Conservation (phyloP, 2,329 filamentous ascomycete species). For the Scedosporium apiospermum region DNA sequence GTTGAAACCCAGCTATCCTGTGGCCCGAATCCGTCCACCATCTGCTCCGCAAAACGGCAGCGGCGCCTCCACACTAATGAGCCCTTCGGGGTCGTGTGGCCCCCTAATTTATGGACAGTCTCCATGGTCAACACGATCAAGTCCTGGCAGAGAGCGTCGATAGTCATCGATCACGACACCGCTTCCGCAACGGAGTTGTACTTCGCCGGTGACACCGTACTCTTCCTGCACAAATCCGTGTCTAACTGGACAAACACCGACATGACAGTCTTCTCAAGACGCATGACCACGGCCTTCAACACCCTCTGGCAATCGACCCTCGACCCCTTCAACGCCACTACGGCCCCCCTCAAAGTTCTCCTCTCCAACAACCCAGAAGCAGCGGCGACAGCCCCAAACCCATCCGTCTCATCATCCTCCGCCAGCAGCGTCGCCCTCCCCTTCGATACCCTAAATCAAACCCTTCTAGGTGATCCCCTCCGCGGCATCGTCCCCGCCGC, state of each 20-base stretch:
- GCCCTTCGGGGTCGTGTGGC: not conserved
- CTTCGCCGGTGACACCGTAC: not conserved
- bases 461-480: not conserved
- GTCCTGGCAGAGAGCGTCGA: not conserved
- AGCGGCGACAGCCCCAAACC: not conserved
- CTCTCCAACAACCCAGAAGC: not conserved
- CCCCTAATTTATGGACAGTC: not conserved
- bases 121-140: not conserved
- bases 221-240: not conserved
- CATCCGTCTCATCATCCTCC: too few species aligned
- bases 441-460: not conserved
- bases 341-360: not conserved
- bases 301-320: not conserved
- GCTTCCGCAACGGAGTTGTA: conserved; percentile 1
- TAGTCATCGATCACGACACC: not conserved
- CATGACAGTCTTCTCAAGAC: not conserved
- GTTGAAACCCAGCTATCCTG: not conserved
- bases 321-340: conserved; percentile 1
- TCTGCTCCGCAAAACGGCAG: not conserved
- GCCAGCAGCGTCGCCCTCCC: not conserved
- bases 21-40: not conserved
- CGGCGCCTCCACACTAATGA: not conserved
- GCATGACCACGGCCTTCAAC: conserved; percentile 4
- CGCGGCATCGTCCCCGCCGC: not conserved
- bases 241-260: not conserved